phyloP scores from a whole-genome alignment of 306 rosid genomes.

The Vachellia pachyceras region DNA sequence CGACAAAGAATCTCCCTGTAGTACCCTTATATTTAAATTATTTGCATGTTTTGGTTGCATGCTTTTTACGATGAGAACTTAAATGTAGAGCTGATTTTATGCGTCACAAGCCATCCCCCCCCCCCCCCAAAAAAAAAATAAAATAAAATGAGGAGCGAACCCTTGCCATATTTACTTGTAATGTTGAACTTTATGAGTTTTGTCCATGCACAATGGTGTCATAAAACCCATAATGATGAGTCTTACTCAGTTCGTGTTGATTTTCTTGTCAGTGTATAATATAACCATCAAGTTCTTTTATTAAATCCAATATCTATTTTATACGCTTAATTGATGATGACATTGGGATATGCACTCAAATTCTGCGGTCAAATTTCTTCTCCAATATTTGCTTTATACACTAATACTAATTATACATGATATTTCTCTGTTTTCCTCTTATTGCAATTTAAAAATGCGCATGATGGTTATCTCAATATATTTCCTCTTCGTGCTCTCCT shows the following conservation, averaged over 20 bases:
- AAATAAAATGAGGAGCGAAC: neutral
- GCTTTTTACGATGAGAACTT: neutral
- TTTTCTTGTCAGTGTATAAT: slow-evolving; percentile 16
- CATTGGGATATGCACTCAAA: neutral
- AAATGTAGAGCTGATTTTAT: slow-evolving; percentile 8
- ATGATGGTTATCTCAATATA: neutral
- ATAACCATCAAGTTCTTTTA: slow-evolving; percentile 16
- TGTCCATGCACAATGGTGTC: neutral
- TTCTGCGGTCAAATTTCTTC: neutral
- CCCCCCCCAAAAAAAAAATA: neutral
- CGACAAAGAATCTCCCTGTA: slow-evolving; percentile 2
- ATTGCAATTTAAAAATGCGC: neutral
- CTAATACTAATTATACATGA: neutral
- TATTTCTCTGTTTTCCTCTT: neutral
- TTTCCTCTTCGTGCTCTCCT: neutral
- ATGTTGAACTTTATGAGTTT: slow-evolving; percentile 1
- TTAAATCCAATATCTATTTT: neutral
- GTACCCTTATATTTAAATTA: slow-evolving; percentile 2
- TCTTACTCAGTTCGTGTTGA: slow-evolving; percentile 6
- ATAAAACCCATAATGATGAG: neutral
- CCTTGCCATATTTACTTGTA: neutral
- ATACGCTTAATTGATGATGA: slow-evolving; percentile 9
- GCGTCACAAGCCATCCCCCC: neutral
- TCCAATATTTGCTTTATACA: neutral
- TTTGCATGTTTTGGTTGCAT: slow-evolving; percentile 10